Evolutionary conservation across 2,329 filamentous ascomycete genomes (phyloP).

Genomic region (Cordyceps cicadae): DNA sequence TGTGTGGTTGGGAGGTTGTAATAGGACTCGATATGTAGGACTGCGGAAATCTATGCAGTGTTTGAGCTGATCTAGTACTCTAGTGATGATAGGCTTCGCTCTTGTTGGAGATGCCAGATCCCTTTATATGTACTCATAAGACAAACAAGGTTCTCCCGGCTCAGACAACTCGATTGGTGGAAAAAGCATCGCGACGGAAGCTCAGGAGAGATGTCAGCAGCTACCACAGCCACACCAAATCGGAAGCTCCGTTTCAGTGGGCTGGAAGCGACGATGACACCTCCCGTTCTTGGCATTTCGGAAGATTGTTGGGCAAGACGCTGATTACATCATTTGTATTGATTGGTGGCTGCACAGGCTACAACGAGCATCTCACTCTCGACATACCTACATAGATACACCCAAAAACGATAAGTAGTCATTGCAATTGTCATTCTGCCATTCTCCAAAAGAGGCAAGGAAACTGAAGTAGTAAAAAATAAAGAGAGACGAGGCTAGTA

Average conservation of each 20-base stretch:
- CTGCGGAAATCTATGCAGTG: not conserved
- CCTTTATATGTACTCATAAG: not conserved
- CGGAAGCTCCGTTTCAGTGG: not conserved
- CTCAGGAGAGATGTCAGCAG: not conserved
- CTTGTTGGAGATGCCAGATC: not conserved
- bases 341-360: too few species aligned
- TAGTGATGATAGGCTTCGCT: not conserved
- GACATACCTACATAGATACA: too few species aligned
- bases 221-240: not conserved
- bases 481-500: too few species aligned
- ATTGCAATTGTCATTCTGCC: too few species aligned
- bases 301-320: not conserved
- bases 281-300: not conserved
- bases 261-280: not conserved
- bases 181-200: not conserved
- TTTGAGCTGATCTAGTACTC: not conserved
- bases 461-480: too few species aligned
- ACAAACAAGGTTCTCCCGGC: too few species aligned
- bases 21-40: too few species aligned
- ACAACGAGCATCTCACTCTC: too few species aligned
- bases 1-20: too few species aligned
- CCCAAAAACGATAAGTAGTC: too few species aligned
- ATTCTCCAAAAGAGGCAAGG: too few species aligned
- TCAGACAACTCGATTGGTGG: conserved; percentile 2
- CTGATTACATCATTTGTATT: too few species aligned